Evolutionary conservation across 441 rosid species (phyloP).

Genomic region (Flueggea neowawraea): DNA sequence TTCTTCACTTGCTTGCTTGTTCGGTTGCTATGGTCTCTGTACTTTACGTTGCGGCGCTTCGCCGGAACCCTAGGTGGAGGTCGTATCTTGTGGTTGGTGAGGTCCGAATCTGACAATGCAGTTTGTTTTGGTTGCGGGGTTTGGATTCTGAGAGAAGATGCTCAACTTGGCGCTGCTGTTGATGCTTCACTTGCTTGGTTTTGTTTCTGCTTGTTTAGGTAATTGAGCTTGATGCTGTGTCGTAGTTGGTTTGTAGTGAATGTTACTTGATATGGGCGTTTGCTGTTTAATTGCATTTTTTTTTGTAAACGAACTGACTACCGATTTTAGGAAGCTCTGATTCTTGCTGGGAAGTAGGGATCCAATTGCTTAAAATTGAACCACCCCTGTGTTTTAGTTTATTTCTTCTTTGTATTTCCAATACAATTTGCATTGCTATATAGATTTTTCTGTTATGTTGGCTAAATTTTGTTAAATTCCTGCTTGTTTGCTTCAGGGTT

Average conservation of each 20-base stretch:
- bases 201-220: constrained; percentile 53
- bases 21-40: background rate
- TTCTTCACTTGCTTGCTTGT: background rate
- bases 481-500: constrained; percentile 32
- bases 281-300: no score
- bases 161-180: constrained; percentile 26
- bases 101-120: constrained; percentile 36
- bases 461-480: background rate
- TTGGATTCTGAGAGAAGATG: constrained; percentile 43
- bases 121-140: constrained; percentile 28
- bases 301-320: no score
- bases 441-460: background rate
- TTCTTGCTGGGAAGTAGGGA: no score
- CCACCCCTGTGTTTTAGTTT: no score
- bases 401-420: background rate
- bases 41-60: constrained; percentile 12
- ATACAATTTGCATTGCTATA: constrained; percentile 1
- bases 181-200: constrained; percentile 35
- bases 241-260: background rate
- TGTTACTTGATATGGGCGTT: background rate
- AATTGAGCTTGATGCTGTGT: background rate
- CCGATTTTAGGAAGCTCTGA: no score
- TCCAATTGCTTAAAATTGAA: no score
- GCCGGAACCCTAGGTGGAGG: background rate
- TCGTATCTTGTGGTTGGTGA: background rate